Percentiles rank a stretch among this genome's conserved stretches.
phyloP scores from a whole-genome alignment of 495 filamentous ascomycete species.

The Neurospora sp. region DNA sequence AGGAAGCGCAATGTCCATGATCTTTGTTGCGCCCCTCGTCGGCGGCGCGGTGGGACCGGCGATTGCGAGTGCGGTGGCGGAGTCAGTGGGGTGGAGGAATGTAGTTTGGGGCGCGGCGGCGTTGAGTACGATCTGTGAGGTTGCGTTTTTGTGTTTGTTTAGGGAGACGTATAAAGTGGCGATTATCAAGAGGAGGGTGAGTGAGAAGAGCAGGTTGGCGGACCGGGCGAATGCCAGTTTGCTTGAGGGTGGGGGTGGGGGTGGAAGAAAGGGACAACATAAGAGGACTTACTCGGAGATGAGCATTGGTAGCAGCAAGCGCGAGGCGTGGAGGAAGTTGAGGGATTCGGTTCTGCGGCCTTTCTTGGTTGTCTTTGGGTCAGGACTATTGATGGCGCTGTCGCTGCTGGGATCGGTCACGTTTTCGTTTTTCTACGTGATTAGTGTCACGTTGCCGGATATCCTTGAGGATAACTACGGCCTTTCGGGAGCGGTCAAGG shows the following conservation, averaged over 20 bases:
- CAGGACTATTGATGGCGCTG: slow-evolving; percentile 38
- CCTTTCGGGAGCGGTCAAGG: slow-evolving; percentile 34
- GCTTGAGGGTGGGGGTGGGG: slow-evolving; percentile 31
- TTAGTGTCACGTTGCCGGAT: slow-evolving; percentile 41
- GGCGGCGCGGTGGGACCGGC: slow-evolving; percentile 49
- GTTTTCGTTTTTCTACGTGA: slow-evolving; percentile 45
- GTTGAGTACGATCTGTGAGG: slow-evolving; percentile 36
- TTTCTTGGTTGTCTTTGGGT: slow-evolving; percentile 34
- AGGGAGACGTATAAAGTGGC: slow-evolving; percentile 41
- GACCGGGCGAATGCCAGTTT: slow-evolving; percentile 29
- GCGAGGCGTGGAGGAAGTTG: slow-evolving; percentile 15
- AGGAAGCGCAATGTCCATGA: slow-evolving; percentile 39
- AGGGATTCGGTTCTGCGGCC: slow-evolving; percentile 38
- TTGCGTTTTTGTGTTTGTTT: slow-evolving; percentile 36
- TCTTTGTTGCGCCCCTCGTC: slow-evolving; percentile 38
- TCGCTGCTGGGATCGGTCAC: slow-evolving; percentile 35
- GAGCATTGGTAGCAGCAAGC: slow-evolving; percentile 29
- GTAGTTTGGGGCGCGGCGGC: slow-evolving; percentile 44
- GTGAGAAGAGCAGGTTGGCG: slow-evolving; percentile 32
- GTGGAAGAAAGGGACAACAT: slow-evolving; percentile 11
- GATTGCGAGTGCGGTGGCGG: slow-evolving; percentile 49
- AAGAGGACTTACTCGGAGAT: slow-evolving; percentile 21
- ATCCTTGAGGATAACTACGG: slow-evolving; percentile 38
- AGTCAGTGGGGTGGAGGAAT: slow-evolving; percentile 45
- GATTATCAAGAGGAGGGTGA: slow-evolving; percentile 36